phyloP scores from a whole-genome alignment of 2,329 filamentous ascomycete genomes.

The Stenocarpella maydis region DNA sequence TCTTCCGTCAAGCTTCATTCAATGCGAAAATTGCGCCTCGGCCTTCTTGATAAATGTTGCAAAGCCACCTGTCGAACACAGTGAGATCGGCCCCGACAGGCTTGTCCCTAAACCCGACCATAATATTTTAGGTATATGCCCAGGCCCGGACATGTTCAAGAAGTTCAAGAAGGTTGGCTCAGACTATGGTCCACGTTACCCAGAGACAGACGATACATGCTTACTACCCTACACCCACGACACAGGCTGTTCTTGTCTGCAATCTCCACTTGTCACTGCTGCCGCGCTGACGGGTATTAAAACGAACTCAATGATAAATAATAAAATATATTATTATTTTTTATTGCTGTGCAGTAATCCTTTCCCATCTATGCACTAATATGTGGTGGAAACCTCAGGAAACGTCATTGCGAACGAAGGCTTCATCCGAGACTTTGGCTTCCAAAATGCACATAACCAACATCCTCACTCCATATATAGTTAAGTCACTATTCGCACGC shows the following conservation, averaged over 20 bases:
- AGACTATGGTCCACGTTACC: background rate
- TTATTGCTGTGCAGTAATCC: background rate
- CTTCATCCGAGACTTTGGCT: conserved; percentile 36
- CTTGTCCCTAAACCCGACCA: background rate
- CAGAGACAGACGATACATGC: rapidly evolving
- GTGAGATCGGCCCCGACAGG: background rate
- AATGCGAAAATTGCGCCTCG: background rate
- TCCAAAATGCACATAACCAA: conserved; percentile 25
- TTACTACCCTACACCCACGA: background rate
- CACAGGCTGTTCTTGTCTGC: background rate
- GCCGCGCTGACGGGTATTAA: background rate
- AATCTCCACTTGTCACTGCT: background rate
- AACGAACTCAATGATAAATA: background rate
- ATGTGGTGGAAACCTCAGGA: background rate
- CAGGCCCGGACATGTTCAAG: background rate
- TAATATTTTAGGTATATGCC: background rate
- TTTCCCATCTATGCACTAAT: background rate
- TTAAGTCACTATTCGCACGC: too few species aligned
- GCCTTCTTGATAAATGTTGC: background rate
- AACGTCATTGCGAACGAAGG: conserved; percentile 36
- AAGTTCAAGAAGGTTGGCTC: background rate
- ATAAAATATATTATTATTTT: background rate
- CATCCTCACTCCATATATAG: background rate
- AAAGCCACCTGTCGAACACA: background rate
- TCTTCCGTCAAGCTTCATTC: background rate